Evolutionary conservation across 2,329 filamentous ascomycete genomes (phyloP).

Genomic region (Stemphylium vesicarium): DNA sequence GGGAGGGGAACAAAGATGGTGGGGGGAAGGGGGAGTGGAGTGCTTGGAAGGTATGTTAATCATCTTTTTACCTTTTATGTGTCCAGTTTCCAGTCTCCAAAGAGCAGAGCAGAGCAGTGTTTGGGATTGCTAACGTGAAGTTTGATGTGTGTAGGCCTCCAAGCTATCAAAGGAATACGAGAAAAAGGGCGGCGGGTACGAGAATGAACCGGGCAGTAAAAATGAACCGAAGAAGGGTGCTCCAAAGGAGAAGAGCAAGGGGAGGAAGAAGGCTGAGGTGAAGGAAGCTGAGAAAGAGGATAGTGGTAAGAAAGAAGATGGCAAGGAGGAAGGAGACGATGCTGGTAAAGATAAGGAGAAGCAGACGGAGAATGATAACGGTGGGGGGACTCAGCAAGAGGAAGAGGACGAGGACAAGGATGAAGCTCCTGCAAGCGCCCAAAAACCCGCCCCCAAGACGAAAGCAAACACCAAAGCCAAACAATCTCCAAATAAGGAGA

Average conservation of each 20-base stretch:
- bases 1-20: slow-evolving; percentile 54
- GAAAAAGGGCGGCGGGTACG: slow-evolving; percentile 48
- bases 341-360: too few relatives aligned
- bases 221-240: slow-evolving; percentile 54
- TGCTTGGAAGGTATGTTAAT: slow-evolving; percentile 59
- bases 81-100: too few relatives aligned
- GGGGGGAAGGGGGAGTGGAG: slow-evolving; percentile 56
- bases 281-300: slow-evolving; percentile 15
- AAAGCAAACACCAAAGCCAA: slow-evolving; percentile 29
- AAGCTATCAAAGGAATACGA: slow-evolving; percentile 55
- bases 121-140: too few relatives aligned
- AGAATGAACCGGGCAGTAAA: slow-evolving; percentile 52
- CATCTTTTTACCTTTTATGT: too few relatives aligned
- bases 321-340: slow-evolving; percentile 1
- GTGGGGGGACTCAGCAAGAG: slow-evolving; percentile 8
- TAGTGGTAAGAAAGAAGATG: not conserved
- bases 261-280: slow-evolving; percentile 16
- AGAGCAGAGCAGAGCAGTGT: too few relatives aligned
- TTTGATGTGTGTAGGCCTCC: slow-evolving; percentile 37
- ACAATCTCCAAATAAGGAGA: slow-evolving; percentile 11
- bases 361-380: too few relatives aligned
- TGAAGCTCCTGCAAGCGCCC: slow-evolving; percentile 19
- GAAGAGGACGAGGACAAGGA: not conserved
- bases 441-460: slow-evolving; percentile 32
- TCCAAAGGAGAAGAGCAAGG: slow-evolving; percentile 37